Evolutionary conservation across 2,329 filamentous ascomycete species (phyloP).

Genomic region (Cercospora sp.): DNA sequence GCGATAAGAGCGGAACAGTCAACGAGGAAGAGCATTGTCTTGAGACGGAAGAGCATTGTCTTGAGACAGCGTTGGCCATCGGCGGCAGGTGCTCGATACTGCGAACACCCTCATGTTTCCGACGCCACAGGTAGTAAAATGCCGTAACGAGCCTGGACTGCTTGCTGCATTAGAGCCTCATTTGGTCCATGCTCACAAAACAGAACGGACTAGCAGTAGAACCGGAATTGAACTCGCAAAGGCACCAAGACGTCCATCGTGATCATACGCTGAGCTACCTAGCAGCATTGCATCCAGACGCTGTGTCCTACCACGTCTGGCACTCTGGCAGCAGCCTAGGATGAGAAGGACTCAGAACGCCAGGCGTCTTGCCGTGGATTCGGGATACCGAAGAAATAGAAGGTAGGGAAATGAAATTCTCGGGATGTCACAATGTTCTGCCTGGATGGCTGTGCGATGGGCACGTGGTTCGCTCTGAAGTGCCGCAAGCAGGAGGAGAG

Average conservation of each 20-base stretch:
- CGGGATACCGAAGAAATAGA: neutral
- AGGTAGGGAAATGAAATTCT: neutral
- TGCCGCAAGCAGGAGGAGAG: neutral
- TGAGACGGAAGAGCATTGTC: neutral
- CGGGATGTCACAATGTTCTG: neutral
- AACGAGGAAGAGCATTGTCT: neutral
- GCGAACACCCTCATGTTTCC: neutral
- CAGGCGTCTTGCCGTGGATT: too few species aligned
- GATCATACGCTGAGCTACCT: neutral
- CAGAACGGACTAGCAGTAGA: neutral
- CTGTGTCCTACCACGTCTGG: too few species aligned
- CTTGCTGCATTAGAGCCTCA: neutral
- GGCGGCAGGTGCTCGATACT: neutral
- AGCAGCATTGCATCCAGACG: neutral
- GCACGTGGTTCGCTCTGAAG: neutral
- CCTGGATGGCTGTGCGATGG: neutral
- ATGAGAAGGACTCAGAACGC: neutral
- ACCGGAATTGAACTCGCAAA: neutral
- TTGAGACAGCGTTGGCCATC: neutral
- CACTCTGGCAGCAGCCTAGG: neutral
- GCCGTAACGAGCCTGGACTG: neutral
- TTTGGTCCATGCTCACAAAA: neutral
- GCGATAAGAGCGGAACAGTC: neutral
- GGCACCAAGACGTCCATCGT: neutral
- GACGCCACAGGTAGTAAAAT: neutral